These are phyloP conservation scores for Cryptosporidium xiaoi DNA, from an alignment of 169 alveolate genomes.

Conservation along the genomic window DNA sequence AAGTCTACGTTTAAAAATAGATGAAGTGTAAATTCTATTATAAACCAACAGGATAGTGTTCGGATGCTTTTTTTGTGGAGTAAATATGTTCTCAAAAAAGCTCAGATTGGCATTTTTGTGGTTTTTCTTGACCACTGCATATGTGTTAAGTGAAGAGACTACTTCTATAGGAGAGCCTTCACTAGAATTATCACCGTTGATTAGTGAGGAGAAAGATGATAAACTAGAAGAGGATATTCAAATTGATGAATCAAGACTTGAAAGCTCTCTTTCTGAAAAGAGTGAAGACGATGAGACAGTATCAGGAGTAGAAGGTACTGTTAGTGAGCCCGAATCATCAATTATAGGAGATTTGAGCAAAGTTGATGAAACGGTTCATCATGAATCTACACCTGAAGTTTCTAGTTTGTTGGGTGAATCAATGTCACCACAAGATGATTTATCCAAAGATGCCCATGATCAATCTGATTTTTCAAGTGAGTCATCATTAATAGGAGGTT, in stretches of 20 bases:
- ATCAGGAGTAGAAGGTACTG: no score
- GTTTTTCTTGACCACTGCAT: slow-evolving; percentile 3
- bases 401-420: slow-evolving; percentile 12
- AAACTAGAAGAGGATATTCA: neutral
- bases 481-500: no score
- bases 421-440: no score
- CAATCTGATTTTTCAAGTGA: no score
- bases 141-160: neutral
- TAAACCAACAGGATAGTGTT: neutral
- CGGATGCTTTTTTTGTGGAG: slow-evolving; percentile 34
- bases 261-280: neutral
- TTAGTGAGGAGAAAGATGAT: neutral
- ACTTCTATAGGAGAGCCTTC: neutral
- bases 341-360: neutral
- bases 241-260: neutral
- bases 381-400: slow-evolving; percentile 14
- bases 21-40: no score
- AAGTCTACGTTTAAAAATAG: slow-evolving; percentile 33
- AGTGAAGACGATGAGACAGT: neutral
- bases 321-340: neutral
- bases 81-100: slow-evolving; percentile 42
- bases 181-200: neutral
- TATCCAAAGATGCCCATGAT: no score
- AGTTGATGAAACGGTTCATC: neutral
- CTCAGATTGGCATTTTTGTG: slow-evolving; percentile 21